Percentiles rank a stretch among this genome's conserved stretches.
Evolutionary conservation across 176 grass and related monocot species (phyloP).

Genomic region (Musa beccarii): DNA sequence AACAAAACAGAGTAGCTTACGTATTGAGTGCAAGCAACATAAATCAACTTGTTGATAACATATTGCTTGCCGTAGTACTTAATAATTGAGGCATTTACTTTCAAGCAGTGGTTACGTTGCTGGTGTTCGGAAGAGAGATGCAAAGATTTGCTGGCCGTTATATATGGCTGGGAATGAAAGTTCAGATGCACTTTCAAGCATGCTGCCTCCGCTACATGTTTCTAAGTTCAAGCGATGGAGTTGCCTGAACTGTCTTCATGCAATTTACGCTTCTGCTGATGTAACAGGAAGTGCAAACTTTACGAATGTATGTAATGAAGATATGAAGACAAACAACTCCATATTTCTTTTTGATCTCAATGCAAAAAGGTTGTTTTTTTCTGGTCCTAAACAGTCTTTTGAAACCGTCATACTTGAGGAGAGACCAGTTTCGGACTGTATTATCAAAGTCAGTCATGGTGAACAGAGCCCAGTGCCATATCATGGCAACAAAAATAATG

Average conservation of each 20-base stretch:
- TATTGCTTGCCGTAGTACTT: neutral
- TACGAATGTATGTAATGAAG: neutral
- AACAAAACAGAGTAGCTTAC: no score
- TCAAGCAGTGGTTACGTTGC: slow-evolving; percentile 11
- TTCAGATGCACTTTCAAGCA: neutral
- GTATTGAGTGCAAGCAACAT: neutral
- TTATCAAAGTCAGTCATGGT: neutral
- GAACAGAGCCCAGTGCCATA: neutral
- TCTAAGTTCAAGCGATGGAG: slow-evolving; percentile 12
- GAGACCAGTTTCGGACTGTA: neutral
- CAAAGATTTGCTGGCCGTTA: slow-evolving; percentile 19
- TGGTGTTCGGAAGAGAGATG: slow-evolving; percentile 11
- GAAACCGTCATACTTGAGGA: neutral
- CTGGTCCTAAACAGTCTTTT: neutral
- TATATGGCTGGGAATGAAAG: slow-evolving; percentile 1
- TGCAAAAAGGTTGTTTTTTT: slow-evolving; percentile 6
- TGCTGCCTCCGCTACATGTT: slow-evolving; percentile 5
- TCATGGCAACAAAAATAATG: neutral
- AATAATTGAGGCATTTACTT: neutral
- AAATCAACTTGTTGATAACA: neutral
- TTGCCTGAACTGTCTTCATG: slow-evolving; percentile 12
- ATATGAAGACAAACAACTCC: neutral
- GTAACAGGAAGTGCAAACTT: neutral
- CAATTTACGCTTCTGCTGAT: neutral
- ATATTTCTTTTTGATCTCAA: neutral